Conservation (phyloP, 495 filamentous ascomycete genomes). For the Aspergillus wentii region DNA sequence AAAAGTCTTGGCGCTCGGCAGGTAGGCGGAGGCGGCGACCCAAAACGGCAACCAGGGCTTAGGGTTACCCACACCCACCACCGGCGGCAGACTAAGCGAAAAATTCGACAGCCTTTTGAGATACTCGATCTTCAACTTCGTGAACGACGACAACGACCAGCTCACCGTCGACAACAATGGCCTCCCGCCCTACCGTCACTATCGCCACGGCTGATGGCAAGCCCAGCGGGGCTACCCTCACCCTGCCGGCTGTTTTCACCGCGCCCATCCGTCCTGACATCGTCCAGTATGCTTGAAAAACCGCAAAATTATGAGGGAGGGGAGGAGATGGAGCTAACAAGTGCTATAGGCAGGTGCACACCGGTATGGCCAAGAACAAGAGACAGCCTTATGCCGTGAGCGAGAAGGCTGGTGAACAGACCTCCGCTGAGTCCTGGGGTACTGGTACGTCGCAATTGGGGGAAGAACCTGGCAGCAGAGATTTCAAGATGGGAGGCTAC, state of each 20-base stretch:
- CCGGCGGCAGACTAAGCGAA: conserved; percentile 37
- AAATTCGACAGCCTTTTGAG: conserved; percentile 40
- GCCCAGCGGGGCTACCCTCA: conserved; percentile 77
- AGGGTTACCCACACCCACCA: conserved; percentile 32
- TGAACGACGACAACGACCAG: conserved; percentile 42
- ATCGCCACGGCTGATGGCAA: conserved; percentile 90
- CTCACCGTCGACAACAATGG: conserved; percentile 60
- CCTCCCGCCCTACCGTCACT: conserved; percentile 90
- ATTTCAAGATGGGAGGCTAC: conserved; percentile 4
- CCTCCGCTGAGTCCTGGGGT: conserved; percentile 99
- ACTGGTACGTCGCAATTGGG: conserved; percentile 73
- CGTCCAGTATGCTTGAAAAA: conserved; percentile 67
- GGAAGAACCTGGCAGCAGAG: conserved; percentile 3
- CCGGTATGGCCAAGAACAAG: conserved; percentile 99
- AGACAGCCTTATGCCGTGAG: conserved; percentile 98
- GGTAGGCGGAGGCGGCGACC: conserved; percentile 2
- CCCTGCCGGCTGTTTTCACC: conserved; percentile 91
- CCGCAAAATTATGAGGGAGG: conserved; percentile 11
- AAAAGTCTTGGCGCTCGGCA: conserved; percentile 1
- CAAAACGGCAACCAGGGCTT: conserved; percentile 29
- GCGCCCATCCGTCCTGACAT: conserved; percentile 97
- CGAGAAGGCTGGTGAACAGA: conserved; percentile 99
- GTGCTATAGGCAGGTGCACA: conserved; percentile 79
- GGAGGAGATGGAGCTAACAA: no score
- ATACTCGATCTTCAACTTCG: conserved; percentile 37